Base-by-base conservation (phyloP, 495 filamentous ascomycete species). In the Parathielavia hyrcaniae region DNA sequence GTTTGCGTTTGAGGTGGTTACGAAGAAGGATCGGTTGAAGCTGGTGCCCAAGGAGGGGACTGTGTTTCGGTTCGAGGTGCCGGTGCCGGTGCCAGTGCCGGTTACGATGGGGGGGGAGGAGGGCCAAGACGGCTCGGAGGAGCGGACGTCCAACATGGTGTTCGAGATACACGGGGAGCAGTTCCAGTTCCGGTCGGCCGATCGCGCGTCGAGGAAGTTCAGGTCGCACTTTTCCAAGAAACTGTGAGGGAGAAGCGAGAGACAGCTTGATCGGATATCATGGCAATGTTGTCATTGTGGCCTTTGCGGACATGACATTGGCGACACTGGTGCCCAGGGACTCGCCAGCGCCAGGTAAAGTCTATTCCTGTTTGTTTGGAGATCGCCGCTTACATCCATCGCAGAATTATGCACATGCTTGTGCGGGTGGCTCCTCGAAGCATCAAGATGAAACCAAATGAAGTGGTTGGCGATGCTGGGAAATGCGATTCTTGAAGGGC, bases 161-260 rank as follows among this genome's bases (percentile, higher is more conserved):
- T 95, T 97, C 63, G 91, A 97, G 71, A 74, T 97, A 1, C 85
- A 91, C 62, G 93, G 93, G 16, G 86, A 86, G 58, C 88, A 92
- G 63, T 93, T 97, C 66, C 79, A 87, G 77, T 86, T 83, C 63
- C 80, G 89, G 32, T 83, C 92, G 11, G 84, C 87, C 8, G 91
- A 97, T 65, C 76, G 93, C 38, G 89, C 87, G 34, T 91, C 86
- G 61, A 92, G 86, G 75, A 96, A 97, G 72, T 92, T 95, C 72
- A 96, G 93, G 72, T 74, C 74, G 64, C 84, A 85, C 63, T 87
- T 85, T 58, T 71, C 86, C 17, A 79, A 82, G 41, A 84, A 86
- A 64, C 69, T 95, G 17, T 95, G 68, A 81, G 11, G 34, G 16
- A 2, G 9, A 1, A 26, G 12, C 36, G 14, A 32, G 5, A 23